Evolutionary conservation across 108 stramenopile genomes (phyloP), one percentile per base, ranked within the genome.

Genomic region (Fragilaria radians): DNA sequence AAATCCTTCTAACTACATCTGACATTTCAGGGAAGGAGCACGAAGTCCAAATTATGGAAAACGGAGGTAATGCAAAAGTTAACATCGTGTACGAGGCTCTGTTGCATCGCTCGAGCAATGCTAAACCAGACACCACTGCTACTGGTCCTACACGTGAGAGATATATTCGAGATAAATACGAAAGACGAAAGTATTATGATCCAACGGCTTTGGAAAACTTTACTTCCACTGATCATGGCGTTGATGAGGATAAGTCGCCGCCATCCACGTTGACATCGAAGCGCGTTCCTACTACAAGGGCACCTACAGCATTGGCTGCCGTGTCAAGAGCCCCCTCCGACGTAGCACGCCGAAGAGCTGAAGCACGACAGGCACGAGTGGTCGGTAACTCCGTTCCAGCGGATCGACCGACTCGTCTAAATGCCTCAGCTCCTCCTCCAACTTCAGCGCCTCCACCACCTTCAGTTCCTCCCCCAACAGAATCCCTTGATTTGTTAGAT

Each of bases 131-230:
- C 62, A 76, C 75, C 59, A 59, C 69, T 26, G 88, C 89, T 36
- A 71, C 71, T 70, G 85, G 85, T 28, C 83, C 73, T 11, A 79
- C 80, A 0, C 74, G 93, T 21, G 93, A 94, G 65, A 77, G 89
- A 18, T 94, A 76, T 74, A 89, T 94, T 59, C 85, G 93, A 11
- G 89, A 94, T 74, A 94, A 94, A 65, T 94, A 94, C 70, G 93
- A 94, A 71, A 78, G 91, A 28, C 83, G 91, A 42, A 93, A 93
- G 70, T 93, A 67, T 53, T 93, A 77, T 64, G 82, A 93, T 65
- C 62, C 80, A 0, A 3, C 70, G 24, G 75, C 83, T 0, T 53
- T 72, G 1, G 61, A 74, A 31, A 63, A 54, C 52, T 48, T 45
- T 45, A 48, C 25, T 21, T 33, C 14, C 25, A 48, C 52, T 19